Base-by-base conservation (phyloP, 2,329 filamentous ascomycete species). In the Aspergillus sp. region DNA sequence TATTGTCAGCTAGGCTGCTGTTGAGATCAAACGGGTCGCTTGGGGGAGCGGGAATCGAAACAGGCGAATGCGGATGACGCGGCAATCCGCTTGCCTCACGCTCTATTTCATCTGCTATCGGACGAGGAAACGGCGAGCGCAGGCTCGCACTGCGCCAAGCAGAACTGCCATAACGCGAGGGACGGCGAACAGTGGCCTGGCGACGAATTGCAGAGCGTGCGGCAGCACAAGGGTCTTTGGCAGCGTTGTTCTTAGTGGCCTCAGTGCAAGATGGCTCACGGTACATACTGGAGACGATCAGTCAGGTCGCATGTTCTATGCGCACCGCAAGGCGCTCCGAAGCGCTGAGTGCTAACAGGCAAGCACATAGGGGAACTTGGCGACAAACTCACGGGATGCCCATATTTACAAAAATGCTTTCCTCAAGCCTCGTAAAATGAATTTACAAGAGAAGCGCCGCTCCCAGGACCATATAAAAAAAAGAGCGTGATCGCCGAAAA, bases 181-280 rank as follows among this genome's bases (percentile, higher is more conserved):
- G 62, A 41, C 70, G 70, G 42, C 71, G 69, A 59, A 77, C 69
- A 45, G 71, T 68, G 57, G 73, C 65, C 61, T 80, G 78, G 57
- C 85, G 81, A 59, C 85, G 81, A 66, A 87, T 87, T 42, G 82
- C 73, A 39, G 83, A 86, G 67, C 84, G 82, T 55, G 79, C 74
- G 55, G 76, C 69, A 47, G 82, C 82, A 56, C 80, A 79, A 38
- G 78, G 71, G 66, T 86, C 84, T 69, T 84, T 85, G 61, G 76
- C 68, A 53, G 76, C 69, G 57, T 76, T 72, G 53, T 76, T 78
- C 49, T 68, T 72, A 32, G 62, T 20, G 22, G 72, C 70, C 55
- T 77, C 74, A 58, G 78, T 73, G 48, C 78, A 76, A 41, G 78
- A 76, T 51, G 82, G 81, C 67, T 82, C 80, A 70, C 78, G 78